Evolutionary conservation across 108 stramenopile species (phyloP), one percentile per base, ranked within the genome.

Genomic region (Nannochloropsis oceanica): DNA sequence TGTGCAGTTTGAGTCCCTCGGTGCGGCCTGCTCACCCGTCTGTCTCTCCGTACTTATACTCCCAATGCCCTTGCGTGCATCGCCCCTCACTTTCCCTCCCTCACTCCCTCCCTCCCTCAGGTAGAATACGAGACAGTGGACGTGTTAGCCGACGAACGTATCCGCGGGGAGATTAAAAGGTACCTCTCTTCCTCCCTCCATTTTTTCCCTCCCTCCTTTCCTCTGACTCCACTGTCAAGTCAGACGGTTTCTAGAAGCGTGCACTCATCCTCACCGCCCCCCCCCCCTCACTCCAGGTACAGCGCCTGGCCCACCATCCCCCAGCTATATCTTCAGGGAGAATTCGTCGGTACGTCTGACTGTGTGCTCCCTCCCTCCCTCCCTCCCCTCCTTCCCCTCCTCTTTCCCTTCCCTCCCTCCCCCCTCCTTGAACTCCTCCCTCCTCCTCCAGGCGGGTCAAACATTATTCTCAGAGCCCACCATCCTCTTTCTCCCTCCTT

Each of bases 271-370:
- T 8, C 83, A 25, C 43, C 43, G 34, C 22, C 83, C 82, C 82
- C n/a, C 82, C 20, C 20, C 25, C 27, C 20, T 26, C 20, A 83
- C 82, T 42, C 82, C 81, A 85, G 82, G 24, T 87, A 83, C 85
- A 81, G 84, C 81, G 89, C 93, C 83, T 95, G 95, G 95, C 95
- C 96, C 1, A 95, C 95, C 8, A 97, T 96, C 80, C 97, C 97
- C 25, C 97, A 98, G 89, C 91, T 98, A 42, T 98, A 98, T 83
- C 94, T 98, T 79, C 92, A 93, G 84, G 96, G 96, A 24, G 98
- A 98, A 86, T 98, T 98, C 87, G 91, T 98, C 82, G 98, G 46
- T 50, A 50, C 46, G 46, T 50, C 18, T n/a, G n/a, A n/a, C n/a
- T n/a, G n/a, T n/a, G n/a, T n/a, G n/a, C n/a, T n/a, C n/a, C n/a